Conservation (phyloP, 768 basidiomycete genomes). For the Leccinum incarnatum region DNA sequence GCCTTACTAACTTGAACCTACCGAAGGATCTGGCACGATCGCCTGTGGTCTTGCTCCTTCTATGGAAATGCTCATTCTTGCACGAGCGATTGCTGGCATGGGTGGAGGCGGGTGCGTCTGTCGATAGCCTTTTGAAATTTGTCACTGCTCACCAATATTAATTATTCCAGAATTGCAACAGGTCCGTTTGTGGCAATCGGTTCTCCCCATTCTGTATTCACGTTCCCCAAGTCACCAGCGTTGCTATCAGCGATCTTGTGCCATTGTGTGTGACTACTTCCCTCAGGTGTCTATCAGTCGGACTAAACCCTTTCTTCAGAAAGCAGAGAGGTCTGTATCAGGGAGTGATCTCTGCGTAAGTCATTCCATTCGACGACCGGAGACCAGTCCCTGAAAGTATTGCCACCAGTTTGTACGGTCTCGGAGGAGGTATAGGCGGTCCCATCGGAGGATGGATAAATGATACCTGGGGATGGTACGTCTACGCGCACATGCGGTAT, state of each 20-base stretch:
- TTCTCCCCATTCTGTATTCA: background rate
- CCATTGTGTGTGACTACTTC: background rate
- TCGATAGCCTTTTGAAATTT: background rate
- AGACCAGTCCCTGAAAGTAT: background rate
- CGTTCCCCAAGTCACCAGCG: background rate
- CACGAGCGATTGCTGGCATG: background rate
- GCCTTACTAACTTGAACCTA: conserved; percentile 28
- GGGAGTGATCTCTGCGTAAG: background rate
- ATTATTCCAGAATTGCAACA: background rate
- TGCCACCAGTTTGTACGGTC: background rate
- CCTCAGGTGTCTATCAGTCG: background rate
- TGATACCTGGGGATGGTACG: background rate
- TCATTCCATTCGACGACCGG: background rate
- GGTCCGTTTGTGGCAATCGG: background rate
- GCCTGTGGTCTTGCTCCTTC: background rate
- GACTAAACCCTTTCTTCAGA: background rate
- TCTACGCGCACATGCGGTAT: conserved; percentile 15
- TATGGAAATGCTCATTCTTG: background rate
- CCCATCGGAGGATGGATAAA: background rate
- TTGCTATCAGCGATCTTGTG: background rate
- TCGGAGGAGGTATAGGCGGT: background rate
- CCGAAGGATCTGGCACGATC: background rate
- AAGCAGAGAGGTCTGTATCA: background rate
- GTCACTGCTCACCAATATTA: background rate
- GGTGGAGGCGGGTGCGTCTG: background rate